Base-by-base conservation (phyloP, 2,329 filamentous ascomycete species). In the Xylariaceae sp. region DNA sequence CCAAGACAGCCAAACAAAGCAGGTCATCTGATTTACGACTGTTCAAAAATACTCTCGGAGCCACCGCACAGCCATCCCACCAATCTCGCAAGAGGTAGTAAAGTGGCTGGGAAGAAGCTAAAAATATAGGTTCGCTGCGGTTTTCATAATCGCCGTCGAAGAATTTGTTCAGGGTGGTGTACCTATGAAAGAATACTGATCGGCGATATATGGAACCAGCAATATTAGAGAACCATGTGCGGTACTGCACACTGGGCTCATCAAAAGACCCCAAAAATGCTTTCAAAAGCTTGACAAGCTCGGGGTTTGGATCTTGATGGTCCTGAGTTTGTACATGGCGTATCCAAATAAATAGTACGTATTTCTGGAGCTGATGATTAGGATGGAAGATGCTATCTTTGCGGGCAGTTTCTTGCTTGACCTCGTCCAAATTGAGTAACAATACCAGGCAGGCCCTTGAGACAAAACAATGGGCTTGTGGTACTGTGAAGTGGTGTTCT, bases 311-410 rank as follows among this genome's bases (percentile, higher is more conserved):
- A 54, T 39, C 11, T 30, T 30, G 56, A n/a, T 17, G 6, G 37
- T 62, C 57, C 49, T 60, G 60, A 9, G 52, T 56, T 39, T 51
- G 57, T 11, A 57, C 60, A 23, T 62, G 60, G 10, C 35, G 10
- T 48, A 57, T 57, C 60, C 60, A 62, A 37, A 52, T 1, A 44
- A 39, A 4, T n/a, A 10, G 8, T 2, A 55, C 52, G 39, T 60
- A 60, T 4, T n/a, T 10, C 30, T 54, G 57, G 49, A 62, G 49
- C 23, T 7, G 1, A 51, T 62, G 45, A 2, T 50, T 2, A 2
- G 50, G 53, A 23, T 49, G 11, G 39, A 62, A 59, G 2, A 57
- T 55, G 30, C 56, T 2, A 17, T 17, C 17, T 17, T 17, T 17
- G 17, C 17, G 17, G 17, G 17, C 23, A 58, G 44, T 23, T 37